Evolutionary conservation across 2,329 filamentous ascomycete species (phyloP).

Genomic region (Aspergillus amoenus): DNA sequence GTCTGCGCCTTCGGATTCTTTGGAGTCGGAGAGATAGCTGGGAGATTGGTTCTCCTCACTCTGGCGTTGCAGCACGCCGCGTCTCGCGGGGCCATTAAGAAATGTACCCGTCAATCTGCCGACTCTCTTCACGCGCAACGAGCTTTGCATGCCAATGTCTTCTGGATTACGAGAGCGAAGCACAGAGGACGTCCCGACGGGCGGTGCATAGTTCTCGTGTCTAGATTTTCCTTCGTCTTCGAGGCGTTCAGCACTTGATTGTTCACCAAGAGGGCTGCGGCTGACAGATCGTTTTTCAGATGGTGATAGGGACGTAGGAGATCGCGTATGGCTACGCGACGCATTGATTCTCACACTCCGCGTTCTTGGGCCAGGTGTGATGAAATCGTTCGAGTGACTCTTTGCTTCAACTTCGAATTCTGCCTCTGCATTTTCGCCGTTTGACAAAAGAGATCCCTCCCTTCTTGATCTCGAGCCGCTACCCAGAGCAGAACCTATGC

Average conservation of each 20-base stretch:
- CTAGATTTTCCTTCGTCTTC: constrained; percentile 33
- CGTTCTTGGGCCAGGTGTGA: constrained; percentile 47
- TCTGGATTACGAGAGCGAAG: constrained; percentile 55
- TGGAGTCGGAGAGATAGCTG: constrained; percentile 29
- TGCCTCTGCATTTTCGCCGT: constrained; percentile 31
- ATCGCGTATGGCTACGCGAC: constrained; percentile 42
- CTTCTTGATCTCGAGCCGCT: constrained; percentile 31
- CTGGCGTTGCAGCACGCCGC: constrained; percentile 62
- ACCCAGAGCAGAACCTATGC: constrained; percentile 35
- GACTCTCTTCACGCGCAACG: constrained; percentile 74
- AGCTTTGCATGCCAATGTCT: constrained; percentile 66
- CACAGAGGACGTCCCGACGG: constrained; percentile 37
- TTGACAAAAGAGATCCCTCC: constrained; percentile 41
- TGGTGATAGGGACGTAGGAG: constrained; percentile 40
- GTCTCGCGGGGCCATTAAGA: constrained; percentile 73
- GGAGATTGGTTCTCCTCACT: constrained; percentile 62
- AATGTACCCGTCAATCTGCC: constrained; percentile 75
- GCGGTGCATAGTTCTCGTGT: constrained; percentile 34
- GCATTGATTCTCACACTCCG: constrained; percentile 44
- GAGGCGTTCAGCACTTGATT: constrained; percentile 34
- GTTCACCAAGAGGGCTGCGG: constrained; percentile 29
- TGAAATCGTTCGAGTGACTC: constrained; percentile 36
- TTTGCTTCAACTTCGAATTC: constrained; percentile 27
- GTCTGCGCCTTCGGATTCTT: constrained; percentile 29
- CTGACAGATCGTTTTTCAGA: constrained; percentile 33